phyloP scores from a whole-genome alignment of 2,329 filamentous ascomycete species.

The Fusarium circinatum region DNA sequence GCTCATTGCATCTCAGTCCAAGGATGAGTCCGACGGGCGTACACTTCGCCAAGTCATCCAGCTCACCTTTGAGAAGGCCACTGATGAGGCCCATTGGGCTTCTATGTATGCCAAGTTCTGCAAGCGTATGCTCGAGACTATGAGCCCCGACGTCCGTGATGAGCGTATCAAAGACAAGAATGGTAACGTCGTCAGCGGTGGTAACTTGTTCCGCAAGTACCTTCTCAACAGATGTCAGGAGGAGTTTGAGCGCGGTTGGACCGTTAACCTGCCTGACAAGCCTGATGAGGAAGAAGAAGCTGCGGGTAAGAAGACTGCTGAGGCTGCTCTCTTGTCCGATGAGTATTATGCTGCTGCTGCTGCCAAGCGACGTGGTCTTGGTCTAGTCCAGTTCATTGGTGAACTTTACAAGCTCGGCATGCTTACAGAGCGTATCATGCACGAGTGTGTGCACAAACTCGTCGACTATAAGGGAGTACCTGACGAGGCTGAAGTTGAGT shows the following conservation, averaged over 20 bases:
- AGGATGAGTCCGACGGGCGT: constrained; percentile 92
- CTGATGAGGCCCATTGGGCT: constrained; percentile 97
- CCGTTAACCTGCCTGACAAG: constrained; percentile 79
- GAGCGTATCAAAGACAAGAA: constrained; percentile 93
- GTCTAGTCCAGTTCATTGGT: constrained; percentile 98
- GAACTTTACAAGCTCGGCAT: constrained; percentile 99
- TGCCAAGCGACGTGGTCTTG: constrained; percentile 94
- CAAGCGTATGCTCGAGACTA: constrained; percentile 94
- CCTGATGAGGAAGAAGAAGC: constrained; percentile 70
- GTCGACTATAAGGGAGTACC: constrained; percentile 94
- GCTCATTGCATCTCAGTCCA: constrained; percentile 91
- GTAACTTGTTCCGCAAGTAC: constrained; percentile 97
- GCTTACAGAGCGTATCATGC: constrained; percentile 99
- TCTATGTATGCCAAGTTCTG: constrained; percentile 99
- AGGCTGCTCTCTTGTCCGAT: constrained; percentile 87
- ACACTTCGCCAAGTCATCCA: constrained; percentile 98
- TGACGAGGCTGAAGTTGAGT: constrained; percentile 96
- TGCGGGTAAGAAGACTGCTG: constrained; percentile 66
- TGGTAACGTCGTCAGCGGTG: constrained; percentile 88
- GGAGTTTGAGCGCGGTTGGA: constrained; percentile 98
- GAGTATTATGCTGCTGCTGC: constrained; percentile 96
- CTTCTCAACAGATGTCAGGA: constrained; percentile 98
- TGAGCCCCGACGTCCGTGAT: constrained; percentile 94
- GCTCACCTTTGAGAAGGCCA: constrained; percentile 98
- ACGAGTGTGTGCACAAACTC: constrained; percentile 97